Percentiles rank a stretch among this genome's conserved stretches.
Evolutionary conservation across 2,329 filamentous ascomycete genomes (phyloP).

Genomic region (Fusarium metavorans): DNA sequence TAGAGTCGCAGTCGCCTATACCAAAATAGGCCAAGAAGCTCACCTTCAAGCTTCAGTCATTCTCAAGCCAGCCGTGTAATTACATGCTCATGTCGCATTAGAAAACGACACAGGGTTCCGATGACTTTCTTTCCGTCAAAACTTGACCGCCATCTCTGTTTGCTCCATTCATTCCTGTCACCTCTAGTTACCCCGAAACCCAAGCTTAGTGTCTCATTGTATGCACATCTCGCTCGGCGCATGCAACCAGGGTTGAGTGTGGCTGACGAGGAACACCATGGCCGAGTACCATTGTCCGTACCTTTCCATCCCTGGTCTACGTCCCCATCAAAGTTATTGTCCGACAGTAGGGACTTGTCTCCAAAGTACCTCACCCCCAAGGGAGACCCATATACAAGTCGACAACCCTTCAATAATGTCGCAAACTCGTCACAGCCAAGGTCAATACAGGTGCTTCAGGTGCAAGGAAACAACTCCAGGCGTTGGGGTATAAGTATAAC

Average conservation of each 20-base stretch:
- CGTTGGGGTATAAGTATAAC: constrained; percentile 47
- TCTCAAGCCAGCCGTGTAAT: not conserved
- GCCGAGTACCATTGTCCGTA: constrained; percentile 2
- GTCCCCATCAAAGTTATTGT: not conserved
- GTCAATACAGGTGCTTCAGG: not conserved
- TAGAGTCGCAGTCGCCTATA: not conserved
- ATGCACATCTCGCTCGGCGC: not conserved
- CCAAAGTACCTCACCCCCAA: not conserved
- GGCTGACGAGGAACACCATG: not conserved
- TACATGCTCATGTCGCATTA: not conserved
- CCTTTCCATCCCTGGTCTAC: not conserved
- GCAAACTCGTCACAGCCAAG: constrained; percentile 5
- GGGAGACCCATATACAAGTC: not conserved
- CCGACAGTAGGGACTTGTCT: not conserved
- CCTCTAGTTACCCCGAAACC: not conserved
- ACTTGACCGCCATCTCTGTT: not conserved
- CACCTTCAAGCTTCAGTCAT: not conserved
- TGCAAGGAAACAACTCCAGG: constrained; percentile 43
- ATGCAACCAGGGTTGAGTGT: not conserved
- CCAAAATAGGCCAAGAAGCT: not conserved
- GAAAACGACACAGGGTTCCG: not conserved
- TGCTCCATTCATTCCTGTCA: not conserved
- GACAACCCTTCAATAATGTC: not conserved
- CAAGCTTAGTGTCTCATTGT: not conserved
- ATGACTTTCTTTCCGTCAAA: not conserved